Percentiles rank a stretch among this genome's conserved stretches.
Evolutionary conservation across 2,329 filamentous ascomycete genomes (phyloP).

Genomic region (Ceratocystis eucalypticola): DNA sequence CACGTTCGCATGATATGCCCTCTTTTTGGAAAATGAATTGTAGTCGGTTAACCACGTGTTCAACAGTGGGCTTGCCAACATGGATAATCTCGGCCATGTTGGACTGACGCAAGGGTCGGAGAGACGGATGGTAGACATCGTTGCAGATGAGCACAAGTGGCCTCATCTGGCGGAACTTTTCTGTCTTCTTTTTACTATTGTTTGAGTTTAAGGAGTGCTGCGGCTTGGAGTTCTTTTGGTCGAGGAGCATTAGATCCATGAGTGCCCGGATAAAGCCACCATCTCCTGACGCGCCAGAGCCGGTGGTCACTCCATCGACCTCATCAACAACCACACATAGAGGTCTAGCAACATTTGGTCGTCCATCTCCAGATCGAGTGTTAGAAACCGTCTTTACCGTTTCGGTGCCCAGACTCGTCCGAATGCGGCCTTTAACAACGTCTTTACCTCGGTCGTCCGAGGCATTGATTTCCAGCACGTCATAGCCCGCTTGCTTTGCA

Average conservation of each 20-base stretch:
- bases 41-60: constrained; percentile 69
- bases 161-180: constrained; percentile 74
- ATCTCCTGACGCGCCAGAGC: constrained; percentile 64
- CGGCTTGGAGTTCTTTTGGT: constrained; percentile 57
- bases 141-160: constrained; percentile 94
- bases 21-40: constrained; percentile 80
- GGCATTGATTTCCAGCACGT: constrained; percentile 93
- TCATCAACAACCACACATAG: constrained; percentile 93
- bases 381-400: constrained; percentile 69
- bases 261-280: constrained; percentile 91
- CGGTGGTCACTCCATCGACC: constrained; percentile 83
- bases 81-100: constrained; percentile 79
- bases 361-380: constrained; percentile 1
- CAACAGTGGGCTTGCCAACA: constrained; percentile 74
- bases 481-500: constrained; percentile 87
- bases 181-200: constrained; percentile 54
- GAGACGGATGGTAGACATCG: constrained; percentile 83
- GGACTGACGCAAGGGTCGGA: constrained; percentile 76
- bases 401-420: constrained; percentile 85
- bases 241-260: constrained; percentile 74
- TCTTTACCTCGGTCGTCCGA: constrained; percentile 85
- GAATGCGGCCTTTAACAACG: constrained; percentile 81
- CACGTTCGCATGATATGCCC: constrained; percentile 73
- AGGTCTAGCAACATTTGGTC: constrained; percentile 54
- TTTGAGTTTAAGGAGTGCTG: constrained; percentile 24